Percentiles rank a stretch among this genome's conserved stretches.
Evolutionary conservation across 164 flowering plant species (phyloP).

Genomic region (Saururus chinensis): DNA sequence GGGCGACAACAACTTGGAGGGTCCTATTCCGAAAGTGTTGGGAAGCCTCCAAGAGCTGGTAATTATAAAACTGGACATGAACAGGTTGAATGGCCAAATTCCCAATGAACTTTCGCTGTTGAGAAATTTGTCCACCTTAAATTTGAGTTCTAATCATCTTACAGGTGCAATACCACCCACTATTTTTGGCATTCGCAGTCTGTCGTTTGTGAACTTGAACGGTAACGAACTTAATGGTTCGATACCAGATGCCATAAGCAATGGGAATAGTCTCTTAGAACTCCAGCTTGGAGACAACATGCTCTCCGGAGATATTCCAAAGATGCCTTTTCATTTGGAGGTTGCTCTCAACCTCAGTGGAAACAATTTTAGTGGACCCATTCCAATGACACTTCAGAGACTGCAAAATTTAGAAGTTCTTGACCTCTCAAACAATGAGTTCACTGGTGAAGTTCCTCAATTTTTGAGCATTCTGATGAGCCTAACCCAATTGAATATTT

Average conservation of each 20-base stretch:
- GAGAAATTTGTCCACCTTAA: conserved; percentile 22
- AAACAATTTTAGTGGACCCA: too few relatives aligned
- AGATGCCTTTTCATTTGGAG: conserved; percentile 22
- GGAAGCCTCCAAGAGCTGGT: conserved; percentile 36
- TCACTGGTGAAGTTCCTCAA: conserved; percentile 43
- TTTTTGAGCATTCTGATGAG: conserved; percentile 18
- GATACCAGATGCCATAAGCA: conserved; percentile 30
- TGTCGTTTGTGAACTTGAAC: conserved; percentile 29
- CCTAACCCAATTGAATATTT: conserved; percentile 35
- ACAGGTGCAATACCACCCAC: conserved; percentile 42
- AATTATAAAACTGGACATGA: conserved; percentile 41
- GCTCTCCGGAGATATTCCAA: conserved; percentile 43
- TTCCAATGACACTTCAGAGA: too few relatives aligned
- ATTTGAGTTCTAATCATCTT: conserved; percentile 44
- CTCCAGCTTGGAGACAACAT: conserved; percentile 52
- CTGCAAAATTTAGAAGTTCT: conserved; percentile 35
- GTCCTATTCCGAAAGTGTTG: conserved; percentile 32
- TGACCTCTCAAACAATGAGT: too few relatives aligned
- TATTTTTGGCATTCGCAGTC: conserved; percentile 24
- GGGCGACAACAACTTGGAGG: conserved; percentile 37
- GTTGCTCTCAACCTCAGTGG: too few relatives aligned
- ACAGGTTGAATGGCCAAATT: conserved; percentile 39
- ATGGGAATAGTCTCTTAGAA: conserved; percentile 27
- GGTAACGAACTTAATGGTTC: conserved; percentile 43
- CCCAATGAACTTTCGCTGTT: conserved; percentile 30